A percentile compares a stretch with the other conserved stretches of the same genome.
Evolutionary conservation across 805 yeast genomes (phyloP).

Genomic region (Candida xyloterini): DNA sequence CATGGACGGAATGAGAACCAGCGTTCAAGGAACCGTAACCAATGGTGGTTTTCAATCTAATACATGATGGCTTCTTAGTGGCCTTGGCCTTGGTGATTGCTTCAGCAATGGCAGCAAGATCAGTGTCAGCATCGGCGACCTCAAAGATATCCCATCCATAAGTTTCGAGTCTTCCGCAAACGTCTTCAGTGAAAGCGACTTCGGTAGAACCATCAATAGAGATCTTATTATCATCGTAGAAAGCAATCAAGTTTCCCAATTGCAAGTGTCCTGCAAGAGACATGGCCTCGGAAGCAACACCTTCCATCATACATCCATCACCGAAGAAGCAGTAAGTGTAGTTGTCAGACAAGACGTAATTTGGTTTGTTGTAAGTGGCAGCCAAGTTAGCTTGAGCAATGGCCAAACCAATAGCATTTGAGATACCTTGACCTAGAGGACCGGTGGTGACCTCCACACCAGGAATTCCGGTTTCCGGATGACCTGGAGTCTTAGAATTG

Average conservation of each 20-base stretch:
- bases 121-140: slow-evolving; percentile 79
- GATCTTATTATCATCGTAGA: slow-evolving; percentile 96
- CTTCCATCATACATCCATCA: slow-evolving; percentile 98
- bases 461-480: slow-evolving; percentile 87
- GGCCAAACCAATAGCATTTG: slow-evolving; percentile 95
- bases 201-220: slow-evolving; percentile 93
- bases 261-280: slow-evolving; percentile 96
- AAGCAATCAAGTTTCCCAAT: slow-evolving; percentile 88
- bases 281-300: slow-evolving; percentile 90
- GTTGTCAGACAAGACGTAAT: slow-evolving; percentile 65
- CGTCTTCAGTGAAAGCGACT: slow-evolving; percentile 92
- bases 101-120: slow-evolving; percentile 59
- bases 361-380: slow-evolving; percentile 91
- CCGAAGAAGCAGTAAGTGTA: slow-evolving; percentile 82
- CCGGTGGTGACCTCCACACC: slow-evolving; percentile 98
- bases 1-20: slow-evolving; percentile 94
- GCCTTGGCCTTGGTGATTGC: slow-evolving; percentile 83
- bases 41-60: slow-evolving; percentile 85
- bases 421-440: slow-evolving; percentile 97
- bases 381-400: slow-evolving; percentile 90
- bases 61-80: slow-evolving; percentile 83
- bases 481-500: slow-evolving; percentile 93
- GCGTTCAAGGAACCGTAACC: slow-evolving; percentile 86
- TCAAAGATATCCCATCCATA: slow-evolving; percentile 90
- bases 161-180: slow-evolving; percentile 74